Percentiles rank a stretch among this genome's conserved stretches.
These are phyloP conservation scores for Tolypocladium endophyticum DNA, from an alignment of 2,329 filamentous ascomycete species.

Conservation along the genomic window DNA sequence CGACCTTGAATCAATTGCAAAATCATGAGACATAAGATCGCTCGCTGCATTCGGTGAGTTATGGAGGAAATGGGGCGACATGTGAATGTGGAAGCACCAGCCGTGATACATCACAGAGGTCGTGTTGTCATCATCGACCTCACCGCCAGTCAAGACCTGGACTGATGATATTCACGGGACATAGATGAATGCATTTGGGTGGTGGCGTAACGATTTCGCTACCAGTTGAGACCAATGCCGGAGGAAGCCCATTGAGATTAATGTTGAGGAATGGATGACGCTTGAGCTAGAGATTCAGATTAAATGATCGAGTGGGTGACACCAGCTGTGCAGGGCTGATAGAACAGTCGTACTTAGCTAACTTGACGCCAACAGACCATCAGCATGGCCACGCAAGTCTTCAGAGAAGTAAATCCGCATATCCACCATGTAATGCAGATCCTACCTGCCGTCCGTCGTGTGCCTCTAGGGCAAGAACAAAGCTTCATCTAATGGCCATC, in stretches of 20 bases:
- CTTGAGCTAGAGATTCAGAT: no score
- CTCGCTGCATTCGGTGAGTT: neutral
- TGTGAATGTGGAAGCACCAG: neutral
- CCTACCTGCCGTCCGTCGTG: no score
- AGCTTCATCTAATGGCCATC: no score
- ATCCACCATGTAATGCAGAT: no score
- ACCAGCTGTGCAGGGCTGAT: no score
- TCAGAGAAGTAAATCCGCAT: no score
- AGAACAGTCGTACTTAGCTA: no score
- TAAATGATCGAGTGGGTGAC: no score
- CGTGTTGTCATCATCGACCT: neutral
- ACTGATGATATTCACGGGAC: neutral
- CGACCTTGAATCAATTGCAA: neutral
- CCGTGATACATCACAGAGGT: neutral
- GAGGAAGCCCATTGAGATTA: neutral
- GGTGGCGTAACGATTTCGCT: neutral
- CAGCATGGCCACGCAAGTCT: no score
- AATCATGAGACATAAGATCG: neutral
- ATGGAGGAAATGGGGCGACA: neutral
- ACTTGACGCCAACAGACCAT: no score
- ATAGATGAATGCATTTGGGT: neutral
- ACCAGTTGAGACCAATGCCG: neutral
- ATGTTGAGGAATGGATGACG: no score
- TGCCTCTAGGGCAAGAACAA: no score
- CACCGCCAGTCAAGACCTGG: neutral